Percentiles rank a stretch among this genome's conserved stretches.
These are phyloP conservation scores for Aspergillus nomiae DNA, from an alignment of 2,329 filamentous ascomycete genomes.

Conservation along the genomic window DNA sequence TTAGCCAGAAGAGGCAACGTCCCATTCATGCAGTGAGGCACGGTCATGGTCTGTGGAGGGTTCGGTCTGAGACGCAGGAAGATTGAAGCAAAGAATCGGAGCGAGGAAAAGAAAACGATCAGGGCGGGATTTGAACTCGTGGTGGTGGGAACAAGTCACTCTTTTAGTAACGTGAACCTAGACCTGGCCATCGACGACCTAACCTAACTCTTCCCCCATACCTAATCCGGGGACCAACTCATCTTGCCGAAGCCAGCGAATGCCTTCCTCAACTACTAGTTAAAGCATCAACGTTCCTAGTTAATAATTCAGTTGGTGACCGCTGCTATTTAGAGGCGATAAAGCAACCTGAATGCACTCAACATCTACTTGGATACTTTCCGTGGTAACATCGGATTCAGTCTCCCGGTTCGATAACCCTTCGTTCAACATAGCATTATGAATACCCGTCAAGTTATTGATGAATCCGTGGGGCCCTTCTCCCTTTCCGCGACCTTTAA, in stretches of 20 bases:
- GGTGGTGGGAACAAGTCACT: not conserved
- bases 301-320: not conserved
- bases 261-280: not conserved
- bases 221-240: not conserved
- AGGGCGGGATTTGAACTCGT: not conserved
- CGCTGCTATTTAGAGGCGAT: not conserved
- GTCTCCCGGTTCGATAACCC: constrained; percentile 7
- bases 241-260: not conserved
- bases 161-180: not conserved
- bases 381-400: not conserved
- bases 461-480: constrained; percentile 70
- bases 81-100: not conserved
- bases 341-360: not conserved
- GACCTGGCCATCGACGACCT: not conserved
- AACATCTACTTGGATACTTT: not conserved
- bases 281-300: not conserved
- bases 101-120: not conserved
- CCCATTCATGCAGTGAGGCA: not conserved
- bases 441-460: constrained; percentile 87
- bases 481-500: constrained; percentile 88
- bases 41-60: constrained; percentile 7
- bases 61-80: not conserved
- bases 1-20: constrained; percentile 5
- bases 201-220: not conserved
- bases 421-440: constrained; percentile 52